Conservation (phyloP, 2,329 filamentous ascomycete species). For the Monosporascus sp. region DNA sequence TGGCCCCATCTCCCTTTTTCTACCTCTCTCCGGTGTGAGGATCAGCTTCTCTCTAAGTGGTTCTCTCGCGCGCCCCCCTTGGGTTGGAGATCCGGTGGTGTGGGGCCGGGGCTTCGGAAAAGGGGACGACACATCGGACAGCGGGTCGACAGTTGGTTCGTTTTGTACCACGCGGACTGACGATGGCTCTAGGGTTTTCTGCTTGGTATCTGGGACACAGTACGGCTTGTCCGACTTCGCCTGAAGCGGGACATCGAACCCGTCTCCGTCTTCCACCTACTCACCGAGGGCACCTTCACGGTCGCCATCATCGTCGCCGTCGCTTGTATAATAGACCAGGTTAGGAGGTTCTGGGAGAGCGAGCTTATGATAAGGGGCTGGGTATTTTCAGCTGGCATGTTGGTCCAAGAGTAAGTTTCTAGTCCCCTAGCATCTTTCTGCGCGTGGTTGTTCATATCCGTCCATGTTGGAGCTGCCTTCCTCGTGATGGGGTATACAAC, state of each 20-base stretch:
- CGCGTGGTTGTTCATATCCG: neutral
- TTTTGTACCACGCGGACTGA: neutral
- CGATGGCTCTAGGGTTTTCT: slow-evolving; percentile 2
- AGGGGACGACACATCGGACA: neutral
- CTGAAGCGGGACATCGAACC: slow-evolving; percentile 4
- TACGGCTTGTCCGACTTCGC: slow-evolving; percentile 7
- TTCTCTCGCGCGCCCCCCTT: neutral
- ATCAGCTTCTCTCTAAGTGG: neutral
- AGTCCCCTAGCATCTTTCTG: neutral
- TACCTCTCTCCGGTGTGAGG: neutral
- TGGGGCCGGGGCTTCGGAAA: no score
- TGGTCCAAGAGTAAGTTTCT: neutral
- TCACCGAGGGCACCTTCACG: slow-evolving; percentile 1
- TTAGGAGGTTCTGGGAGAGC: neutral
- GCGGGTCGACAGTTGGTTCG: neutral
- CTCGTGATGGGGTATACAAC: no score
- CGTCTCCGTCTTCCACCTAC: slow-evolving; percentile 8
- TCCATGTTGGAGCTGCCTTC: neutral
- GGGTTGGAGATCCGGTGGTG: neutral
- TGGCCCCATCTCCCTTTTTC: neutral
- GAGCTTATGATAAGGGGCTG: neutral
- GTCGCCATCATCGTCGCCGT: neutral
- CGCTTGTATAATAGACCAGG: neutral
- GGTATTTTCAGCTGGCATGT: neutral
- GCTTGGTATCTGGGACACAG: slow-evolving; percentile 9